Evolutionary conservation across 371 early-diverging fungal species (phyloP), one percentile per base, ranked within the genome.

Genomic region (Rhizopus microsporus): DNA sequence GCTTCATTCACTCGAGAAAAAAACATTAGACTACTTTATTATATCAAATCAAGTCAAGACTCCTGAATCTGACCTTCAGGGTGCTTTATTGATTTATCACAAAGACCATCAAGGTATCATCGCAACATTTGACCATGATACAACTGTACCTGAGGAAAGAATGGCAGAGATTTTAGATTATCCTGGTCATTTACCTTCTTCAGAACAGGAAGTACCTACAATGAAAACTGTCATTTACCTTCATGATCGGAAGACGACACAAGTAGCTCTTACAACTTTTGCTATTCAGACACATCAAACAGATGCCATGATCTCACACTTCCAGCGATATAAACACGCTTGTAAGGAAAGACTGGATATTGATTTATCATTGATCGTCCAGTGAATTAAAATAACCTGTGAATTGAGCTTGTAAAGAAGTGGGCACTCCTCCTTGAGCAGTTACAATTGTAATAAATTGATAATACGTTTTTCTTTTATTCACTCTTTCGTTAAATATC

Each of bases 201-300:
- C 67, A 3, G 59, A 60, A 12, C 45, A 59, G 23, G 82, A 85
- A 42, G 62, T 79, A 38, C 55, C 45, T 1, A 51, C 61, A 3
- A 84, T 88, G 77, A 56, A 77, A 17, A 78, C 84, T 9, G 83
- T 88, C 4, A 77, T 83, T 0, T 88, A 86, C 35, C 51, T 73
- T 7, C 80, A 80, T 31, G 63, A 62, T 31, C 35, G 47, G 10
- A 35, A 47, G 7, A 62, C 64, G 53, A 72, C 65, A 57, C 56
- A 63, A 48, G 60, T 68, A 9, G 59, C 68, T 6, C 44, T 76
- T n/a, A 76, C 76, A 0, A 62, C 76, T 1, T 76, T 67, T 65
- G 73, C 67, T 2, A 71, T 67, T 29, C 69, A 65, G 37, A 39
- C 48, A 0, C 2, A 4, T 13, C 65, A 73, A 53, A 46, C 57